These are phyloP conservation scores for Mixia osmundae DNA, from an alignment of 1,284 basidiomycete species.

Conservation along the genomic window DNA sequence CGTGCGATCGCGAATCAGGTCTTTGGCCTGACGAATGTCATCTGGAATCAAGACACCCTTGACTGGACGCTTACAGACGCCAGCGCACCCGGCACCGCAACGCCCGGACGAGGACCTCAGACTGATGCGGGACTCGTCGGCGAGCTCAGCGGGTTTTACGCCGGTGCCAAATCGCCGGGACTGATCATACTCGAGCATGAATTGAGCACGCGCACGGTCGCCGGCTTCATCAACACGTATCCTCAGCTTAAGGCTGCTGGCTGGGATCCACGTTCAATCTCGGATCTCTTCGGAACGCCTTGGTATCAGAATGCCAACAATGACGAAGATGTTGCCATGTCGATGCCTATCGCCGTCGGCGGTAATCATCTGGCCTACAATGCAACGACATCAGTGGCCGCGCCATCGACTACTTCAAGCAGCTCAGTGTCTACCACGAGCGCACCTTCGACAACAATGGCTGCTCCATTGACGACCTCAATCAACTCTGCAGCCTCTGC, in stretches of 20 bases:
- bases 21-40: slow-evolving; percentile 33
- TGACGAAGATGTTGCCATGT: background rate
- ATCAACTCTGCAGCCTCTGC: too few relatives aligned
- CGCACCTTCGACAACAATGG: too few relatives aligned
- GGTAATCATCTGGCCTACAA: background rate
- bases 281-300: background rate
- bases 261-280: slow-evolving; percentile 29
- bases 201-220: slow-evolving; percentile 34
- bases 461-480: too few relatives aligned
- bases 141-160: slow-evolving; percentile 9
- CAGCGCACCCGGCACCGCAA: background rate
- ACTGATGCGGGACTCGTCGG: background rate
- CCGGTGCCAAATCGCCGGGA: slow-evolving; percentile 43
- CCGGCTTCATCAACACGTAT: slow-evolving; percentile 41
- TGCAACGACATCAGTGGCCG: background rate
- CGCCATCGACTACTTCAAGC: too few relatives aligned
- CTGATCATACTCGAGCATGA: slow-evolving; percentile 69
- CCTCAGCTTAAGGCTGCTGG: slow-evolving; percentile 37
- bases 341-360: background rate
- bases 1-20: slow-evolving; percentile 8
- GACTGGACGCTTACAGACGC: background rate
- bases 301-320: background rate
- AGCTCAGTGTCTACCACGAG: too few relatives aligned
- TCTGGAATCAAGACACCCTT: slow-evolving; percentile 18
- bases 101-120: background rate